Base-by-base conservation (phyloP, 805 yeast species). In the Candida maris region DNA sequence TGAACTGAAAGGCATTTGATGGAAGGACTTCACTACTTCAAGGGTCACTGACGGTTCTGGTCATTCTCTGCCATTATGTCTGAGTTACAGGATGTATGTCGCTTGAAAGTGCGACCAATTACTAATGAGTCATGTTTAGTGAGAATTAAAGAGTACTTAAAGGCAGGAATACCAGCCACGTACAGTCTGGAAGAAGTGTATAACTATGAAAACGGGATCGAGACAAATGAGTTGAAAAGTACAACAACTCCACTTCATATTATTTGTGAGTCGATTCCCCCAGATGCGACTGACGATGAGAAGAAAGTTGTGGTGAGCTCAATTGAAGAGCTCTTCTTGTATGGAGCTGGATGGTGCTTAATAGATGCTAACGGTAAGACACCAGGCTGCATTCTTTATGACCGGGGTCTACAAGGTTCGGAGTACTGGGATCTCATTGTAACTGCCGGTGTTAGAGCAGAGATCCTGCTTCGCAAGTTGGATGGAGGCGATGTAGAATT, bases 331-430 rank as follows among this genome's bases (percentile, higher is more conserved):
- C 59, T 89, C 40, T 81, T 89, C 46, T 78, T 85, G 52, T 82
- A 78, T 56, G 97, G 97, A 19, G 96, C 95, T 0, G 95, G 94
- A 7, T 89, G 97, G 97, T 81, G 83, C 59, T 68, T 85, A 48
- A 65, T 79, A 3, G 94, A 88, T 56, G 72, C 68, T 40, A 74
- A 80, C 35, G 70, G 77, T 46, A 79, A 80, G 43, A 85, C 96
- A 0, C 87, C 96, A 0, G 97, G 95, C 2, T 89, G 95, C 59
- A 71, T 88, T 6, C 67, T 89, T 17, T 59, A 71, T 24, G 73
- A 77, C 31, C 64, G 83, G 33, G 72, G 71, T 2, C 43, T 59
- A 66, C 49, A 57, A 50, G 50, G 60, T 1, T 46, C 67, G 1
- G 48, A 52, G 3, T 62, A 68, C n/a, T 73, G 76, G 56, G 56